phyloP scores from a whole-genome alignment of 345 rosid genomes.

The Syzygium aqueum region DNA sequence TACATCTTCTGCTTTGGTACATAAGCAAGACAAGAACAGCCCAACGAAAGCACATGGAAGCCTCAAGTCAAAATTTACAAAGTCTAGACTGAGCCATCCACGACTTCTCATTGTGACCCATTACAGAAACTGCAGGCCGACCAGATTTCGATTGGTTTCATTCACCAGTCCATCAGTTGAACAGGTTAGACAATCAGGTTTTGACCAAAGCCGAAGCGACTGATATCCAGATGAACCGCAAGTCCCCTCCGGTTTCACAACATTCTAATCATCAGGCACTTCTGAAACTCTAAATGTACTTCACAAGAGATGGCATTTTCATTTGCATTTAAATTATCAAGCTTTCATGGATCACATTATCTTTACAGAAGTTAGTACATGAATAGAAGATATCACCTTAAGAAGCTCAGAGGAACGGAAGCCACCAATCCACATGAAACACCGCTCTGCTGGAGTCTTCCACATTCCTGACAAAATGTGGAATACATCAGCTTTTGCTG shows the following conservation, averaged over 20 bases:
- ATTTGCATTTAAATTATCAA: not conserved
- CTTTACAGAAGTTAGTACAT: not conserved
- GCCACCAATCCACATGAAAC: constrained; percentile 98
- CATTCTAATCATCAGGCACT: not conserved
- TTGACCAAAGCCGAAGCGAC: not conserved
- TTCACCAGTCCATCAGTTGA: not conserved
- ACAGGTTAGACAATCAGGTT: not conserved
- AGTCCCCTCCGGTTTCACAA: not conserved
- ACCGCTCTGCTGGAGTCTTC: constrained; percentile 98
- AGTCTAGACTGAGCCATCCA: not conserved
- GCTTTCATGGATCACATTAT: not conserved
- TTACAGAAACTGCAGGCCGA: not conserved
- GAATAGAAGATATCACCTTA: constrained; percentile 30
- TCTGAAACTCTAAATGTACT: not conserved
- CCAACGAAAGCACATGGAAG: not conserved
- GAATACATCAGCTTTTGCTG: constrained; percentile 95
- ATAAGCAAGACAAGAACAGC: not conserved
- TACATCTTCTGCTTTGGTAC: not conserved
- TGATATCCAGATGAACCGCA: not conserved
- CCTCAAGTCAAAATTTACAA: not conserved
- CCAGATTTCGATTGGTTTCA: not conserved
- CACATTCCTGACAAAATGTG: constrained; percentile 98
- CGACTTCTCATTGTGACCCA: not conserved
- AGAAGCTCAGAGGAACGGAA: constrained; percentile 94
- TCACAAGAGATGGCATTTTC: not conserved